phyloP scores from a whole-genome alignment of 2,329 filamentous ascomycete species.

The Leptographium radiaticola region DNA sequence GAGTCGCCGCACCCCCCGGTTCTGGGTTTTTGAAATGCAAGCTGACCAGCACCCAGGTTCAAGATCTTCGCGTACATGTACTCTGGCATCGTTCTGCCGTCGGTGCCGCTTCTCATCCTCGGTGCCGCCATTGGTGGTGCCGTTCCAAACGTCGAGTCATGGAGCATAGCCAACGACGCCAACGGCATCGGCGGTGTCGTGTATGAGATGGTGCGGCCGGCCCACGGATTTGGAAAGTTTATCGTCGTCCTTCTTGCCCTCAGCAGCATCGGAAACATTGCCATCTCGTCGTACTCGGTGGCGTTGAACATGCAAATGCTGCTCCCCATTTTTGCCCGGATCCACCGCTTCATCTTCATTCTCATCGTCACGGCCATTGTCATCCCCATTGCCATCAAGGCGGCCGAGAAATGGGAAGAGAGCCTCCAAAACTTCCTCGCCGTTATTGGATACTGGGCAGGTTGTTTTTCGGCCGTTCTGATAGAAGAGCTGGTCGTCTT shows the following conservation, averaged over 20 bases:
- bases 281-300: constrained; percentile 24
- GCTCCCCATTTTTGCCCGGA: constrained; percentile 37
- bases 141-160: constrained; percentile 28
- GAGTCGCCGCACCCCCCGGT: neutral
- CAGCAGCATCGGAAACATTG: constrained; percentile 30
- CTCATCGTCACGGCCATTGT: constrained; percentile 44
- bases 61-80: constrained; percentile 36
- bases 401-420: constrained; percentile 41
- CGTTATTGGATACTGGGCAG: constrained; percentile 46
- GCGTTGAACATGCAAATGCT: constrained; percentile 38
- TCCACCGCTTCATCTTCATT: constrained; percentile 45
- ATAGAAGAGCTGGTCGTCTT: constrained; percentile 35
- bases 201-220: constrained; percentile 31
- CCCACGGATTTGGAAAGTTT: constrained; percentile 33
- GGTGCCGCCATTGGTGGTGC: constrained; percentile 38
- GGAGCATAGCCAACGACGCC: constrained; percentile 26
- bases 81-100: constrained; percentile 34
- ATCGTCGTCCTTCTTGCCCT: constrained; percentile 31
- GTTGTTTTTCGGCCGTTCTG: constrained; percentile 38
- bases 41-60: constrained; percentile 14
- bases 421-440: constrained; percentile 44
- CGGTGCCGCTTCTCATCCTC: constrained; percentile 34
- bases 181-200: constrained; percentile 32
- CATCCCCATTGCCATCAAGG: constrained; percentile 44
- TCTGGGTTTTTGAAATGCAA: neutral